phyloP scores from a whole-genome alignment of 495 filamentous ascomycete species.

The Endocarpon pusillum region DNA sequence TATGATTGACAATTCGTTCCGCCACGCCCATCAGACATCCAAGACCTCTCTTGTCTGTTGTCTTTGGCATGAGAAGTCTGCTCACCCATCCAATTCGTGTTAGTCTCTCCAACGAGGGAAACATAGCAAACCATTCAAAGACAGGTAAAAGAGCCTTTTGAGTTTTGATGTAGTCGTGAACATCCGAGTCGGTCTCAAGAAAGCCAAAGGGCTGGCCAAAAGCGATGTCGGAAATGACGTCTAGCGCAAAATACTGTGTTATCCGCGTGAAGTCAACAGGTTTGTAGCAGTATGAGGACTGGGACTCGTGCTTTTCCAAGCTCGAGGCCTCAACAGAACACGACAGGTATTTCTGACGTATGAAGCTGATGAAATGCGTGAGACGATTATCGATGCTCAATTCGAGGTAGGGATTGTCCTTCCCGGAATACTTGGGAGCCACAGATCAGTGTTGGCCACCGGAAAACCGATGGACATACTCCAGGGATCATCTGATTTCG shows the following conservation, averaged over 20 bases:
- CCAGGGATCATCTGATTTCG: background rate
- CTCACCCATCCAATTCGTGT: background rate
- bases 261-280: background rate
- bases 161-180: conserved; percentile 19
- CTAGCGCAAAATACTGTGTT: conserved; percentile 30
- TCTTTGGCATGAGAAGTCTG: conserved; percentile 11
- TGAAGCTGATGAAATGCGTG: background rate
- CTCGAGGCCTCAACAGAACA: too few relatives aligned
- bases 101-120: conserved; percentile 5
- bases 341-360: background rate
- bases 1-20: background rate
- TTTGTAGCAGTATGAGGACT: background rate
- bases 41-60: conserved; percentile 27
- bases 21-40: conserved; percentile 22
- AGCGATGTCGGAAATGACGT: conserved; percentile 39
- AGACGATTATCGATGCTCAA: background rate
- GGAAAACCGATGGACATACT: too few relatives aligned
- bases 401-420: background rate
- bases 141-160: conserved; percentile 39
- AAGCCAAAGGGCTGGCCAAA: conserved; percentile 35
- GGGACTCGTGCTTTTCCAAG: background rate
- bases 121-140: conserved; percentile 47
- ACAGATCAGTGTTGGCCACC: too few relatives aligned
- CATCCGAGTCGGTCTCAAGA: conserved; percentile 24
- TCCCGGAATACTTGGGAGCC: background rate